phyloP scores from a whole-genome alignment of 768 basidiomycete species.

The Erythrobasidium yunnanense region DNA sequence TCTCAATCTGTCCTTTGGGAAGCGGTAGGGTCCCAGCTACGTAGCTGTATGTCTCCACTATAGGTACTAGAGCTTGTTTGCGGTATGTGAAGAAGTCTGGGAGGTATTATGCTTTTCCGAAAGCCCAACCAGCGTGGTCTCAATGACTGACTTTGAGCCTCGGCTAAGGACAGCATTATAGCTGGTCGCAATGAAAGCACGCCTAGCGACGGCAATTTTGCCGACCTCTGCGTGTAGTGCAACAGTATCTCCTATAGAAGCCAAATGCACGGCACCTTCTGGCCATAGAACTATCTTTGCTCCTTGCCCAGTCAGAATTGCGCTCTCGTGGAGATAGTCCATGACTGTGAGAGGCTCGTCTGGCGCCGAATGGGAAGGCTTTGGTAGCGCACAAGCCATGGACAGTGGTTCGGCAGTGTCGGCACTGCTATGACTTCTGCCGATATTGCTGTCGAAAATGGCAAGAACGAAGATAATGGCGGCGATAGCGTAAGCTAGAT shows the following conservation, averaged over 20 bases:
- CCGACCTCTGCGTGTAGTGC: background rate
- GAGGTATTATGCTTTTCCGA: background rate
- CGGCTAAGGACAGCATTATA: too few species aligned
- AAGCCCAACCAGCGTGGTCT: background rate
- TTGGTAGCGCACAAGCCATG: slow-evolving; percentile 1
- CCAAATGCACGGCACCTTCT: background rate
- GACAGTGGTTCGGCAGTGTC: too few species aligned
- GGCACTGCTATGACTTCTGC: too few species aligned
- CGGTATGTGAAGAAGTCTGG: slow-evolving; percentile 7
- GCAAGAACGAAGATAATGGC: background rate
- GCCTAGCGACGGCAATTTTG: background rate
- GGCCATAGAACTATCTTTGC: slow-evolving; percentile 16
- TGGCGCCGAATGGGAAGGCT: background rate
- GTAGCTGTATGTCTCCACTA: slow-evolving; percentile 7
- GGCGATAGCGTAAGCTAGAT: too few species aligned
- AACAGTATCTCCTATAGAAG: background rate
- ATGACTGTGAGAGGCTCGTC: background rate
- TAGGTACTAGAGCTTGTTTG: slow-evolving; percentile 18
- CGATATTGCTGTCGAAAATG: background rate
- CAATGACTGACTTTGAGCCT: background rate
- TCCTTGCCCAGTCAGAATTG: background rate
- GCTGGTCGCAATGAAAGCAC: background rate
- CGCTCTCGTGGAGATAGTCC: slow-evolving; percentile 6
- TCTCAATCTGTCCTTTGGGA: background rate
- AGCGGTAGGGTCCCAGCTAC: background rate